Percentiles rank a stretch among this genome's conserved stretches.
Evolutionary conservation across 306 rosid species (phyloP).

Genomic region (Datisca glomerata): DNA sequence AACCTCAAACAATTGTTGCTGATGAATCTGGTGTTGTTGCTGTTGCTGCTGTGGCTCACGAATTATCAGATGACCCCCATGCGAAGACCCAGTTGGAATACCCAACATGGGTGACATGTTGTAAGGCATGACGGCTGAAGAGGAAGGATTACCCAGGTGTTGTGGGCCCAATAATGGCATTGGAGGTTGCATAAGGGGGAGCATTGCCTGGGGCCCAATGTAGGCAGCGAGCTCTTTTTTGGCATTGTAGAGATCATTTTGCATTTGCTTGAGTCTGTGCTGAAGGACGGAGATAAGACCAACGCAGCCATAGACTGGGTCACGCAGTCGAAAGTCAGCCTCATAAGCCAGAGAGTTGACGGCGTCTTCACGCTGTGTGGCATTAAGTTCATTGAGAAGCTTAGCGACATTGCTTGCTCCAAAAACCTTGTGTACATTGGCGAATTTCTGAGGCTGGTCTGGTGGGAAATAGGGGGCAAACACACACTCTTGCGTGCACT

Average conservation of each 20-base stretch:
- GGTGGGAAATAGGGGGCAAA: conserved; percentile 96
- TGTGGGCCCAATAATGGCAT: conserved; percentile 15
- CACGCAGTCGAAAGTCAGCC: conserved; percentile 76
- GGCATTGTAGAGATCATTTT: conserved; percentile 42
- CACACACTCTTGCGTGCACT: conserved; percentile 88
- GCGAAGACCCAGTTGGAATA: conserved; percentile 9
- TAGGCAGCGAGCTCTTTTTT: conserved; percentile 64
- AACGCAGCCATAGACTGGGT: conserved; percentile 89
- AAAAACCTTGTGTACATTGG: conserved; percentile 76
- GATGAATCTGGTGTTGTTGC: conserved; percentile 17
- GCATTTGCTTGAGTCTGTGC: conserved; percentile 46
- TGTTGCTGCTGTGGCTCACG: conserved; percentile 34
- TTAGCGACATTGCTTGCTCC: conserved; percentile 90
- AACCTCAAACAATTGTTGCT: conserved; percentile 46
- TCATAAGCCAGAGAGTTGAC: conserved; percentile 83
- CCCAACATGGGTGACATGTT: conserved; percentile 24
- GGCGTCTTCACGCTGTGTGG: conserved; percentile 71
- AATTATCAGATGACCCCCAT: conserved; percentile 30
- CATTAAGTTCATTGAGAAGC: conserved; percentile 60
- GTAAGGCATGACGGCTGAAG: conserved; percentile 23
- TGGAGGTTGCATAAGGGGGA: conserved; percentile 15
- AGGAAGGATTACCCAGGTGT: conserved; percentile 16
- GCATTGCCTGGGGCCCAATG: conserved; percentile 55
- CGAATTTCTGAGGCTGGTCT: conserved; percentile 72
- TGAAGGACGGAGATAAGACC: conserved; percentile 86